Evolutionary conservation across 2,329 filamentous ascomycete genomes (phyloP), one percentile per base, ranked within the genome.

Genomic region (Epichloe scottii): DNA sequence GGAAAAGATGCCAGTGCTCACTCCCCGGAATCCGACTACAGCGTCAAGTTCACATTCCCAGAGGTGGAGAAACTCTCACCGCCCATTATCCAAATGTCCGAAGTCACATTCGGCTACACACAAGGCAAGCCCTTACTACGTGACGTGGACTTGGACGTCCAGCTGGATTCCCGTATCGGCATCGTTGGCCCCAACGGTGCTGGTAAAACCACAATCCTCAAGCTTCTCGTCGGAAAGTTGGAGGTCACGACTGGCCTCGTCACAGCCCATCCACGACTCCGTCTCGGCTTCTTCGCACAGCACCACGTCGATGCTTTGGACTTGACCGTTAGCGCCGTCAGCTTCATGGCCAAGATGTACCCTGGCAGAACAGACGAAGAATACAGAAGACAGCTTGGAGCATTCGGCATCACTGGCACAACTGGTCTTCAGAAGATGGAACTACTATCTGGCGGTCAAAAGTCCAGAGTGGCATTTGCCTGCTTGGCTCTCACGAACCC

Each of bases 181-280:
- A 98, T 98, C 63, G 91, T 98, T n/a, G 93, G 93, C 15, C 93
- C 93, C 63, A 98, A 98, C 76, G 93, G 93, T 69, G 93, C 93
- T 43, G 93, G 93, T 77, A 98, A 98, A 71, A 98, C 93, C 3
- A 98, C 93, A 0, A 86, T 96, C n/a, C 75, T 98, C 59, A 97
- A 96, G 71, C 81, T 98, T n/a, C 83, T 98, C 54, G 95, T 93
- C 57, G 88, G 89, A 56, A 87, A 88, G 61, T 78, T 98, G 23
- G 69, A 81, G 52, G 81, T 93, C 3, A 81, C 83, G 0, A 76
- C 80, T 49, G 93, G 93, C 58, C 64, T 95, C 52, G 95, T 98
- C 57, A 89, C 88, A 6, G 84, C 89, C 61, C 84, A 98, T 67
- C 84, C 93, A 35, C 83, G 93, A 51, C 77, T 98, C 46, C 84